phyloP scores from a whole-genome alignment of 345 rosid species.

The Triadica sebifera region DNA sequence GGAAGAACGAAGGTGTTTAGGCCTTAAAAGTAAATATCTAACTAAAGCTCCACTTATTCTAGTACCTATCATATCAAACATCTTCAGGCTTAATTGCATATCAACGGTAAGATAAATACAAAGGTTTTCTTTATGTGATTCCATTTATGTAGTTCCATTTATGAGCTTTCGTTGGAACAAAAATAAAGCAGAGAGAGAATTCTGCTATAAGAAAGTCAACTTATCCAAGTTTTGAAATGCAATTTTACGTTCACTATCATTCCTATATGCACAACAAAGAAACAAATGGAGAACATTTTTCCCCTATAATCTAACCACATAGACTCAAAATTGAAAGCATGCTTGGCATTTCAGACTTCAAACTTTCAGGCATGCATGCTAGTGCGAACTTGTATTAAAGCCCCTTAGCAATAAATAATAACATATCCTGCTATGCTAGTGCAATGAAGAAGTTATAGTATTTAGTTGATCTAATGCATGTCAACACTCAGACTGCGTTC shows the following conservation, averaged over 20 bases:
- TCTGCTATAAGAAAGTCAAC: too few species aligned
- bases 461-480: conserved; percentile 39
- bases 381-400: not conserved
- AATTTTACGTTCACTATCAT: not conserved
- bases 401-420: not conserved
- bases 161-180: too few species aligned
- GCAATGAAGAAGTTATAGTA: not conserved
- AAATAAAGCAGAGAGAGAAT: too few species aligned
- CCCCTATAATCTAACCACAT: not conserved
- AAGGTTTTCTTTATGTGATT: too few species aligned
- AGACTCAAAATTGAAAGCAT: conserved; percentile 2
- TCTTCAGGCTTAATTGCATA: too few species aligned
- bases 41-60: too few species aligned
- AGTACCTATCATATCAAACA: too few species aligned
- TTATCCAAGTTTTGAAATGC: not conserved
- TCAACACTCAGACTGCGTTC: conserved; percentile 42
- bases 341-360: not conserved
- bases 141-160: too few species aligned
- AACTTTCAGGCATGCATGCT: conserved; percentile 3
- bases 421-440: not conserved
- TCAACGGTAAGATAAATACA: too few species aligned
- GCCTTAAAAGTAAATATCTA: too few species aligned
- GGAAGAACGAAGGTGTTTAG: too few species aligned
- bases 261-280: conserved; percentile 5
- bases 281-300: not conserved